A percentile compares a stretch with the other conserved stretches of the same genome.
Evolutionary conservation across 768 basidiomycete species (phyloP).

Genomic region (Lanmaoa rubissima): DNA sequence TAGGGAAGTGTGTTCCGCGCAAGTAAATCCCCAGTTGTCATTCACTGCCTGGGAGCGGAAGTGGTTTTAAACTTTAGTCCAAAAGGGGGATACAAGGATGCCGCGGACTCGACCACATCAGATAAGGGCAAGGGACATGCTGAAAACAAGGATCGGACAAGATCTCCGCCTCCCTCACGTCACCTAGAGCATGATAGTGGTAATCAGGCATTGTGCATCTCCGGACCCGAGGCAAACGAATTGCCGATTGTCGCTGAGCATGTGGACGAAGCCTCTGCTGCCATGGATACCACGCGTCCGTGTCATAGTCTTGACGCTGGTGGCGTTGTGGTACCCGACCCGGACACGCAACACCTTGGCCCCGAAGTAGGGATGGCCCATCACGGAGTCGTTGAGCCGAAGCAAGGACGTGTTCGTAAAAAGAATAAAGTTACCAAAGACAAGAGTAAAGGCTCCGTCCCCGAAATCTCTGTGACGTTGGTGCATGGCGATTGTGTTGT

Average conservation of each 20-base stretch:
- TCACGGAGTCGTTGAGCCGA: constrained; percentile 4
- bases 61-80: constrained; percentile 24
- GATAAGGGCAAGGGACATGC: constrained; percentile 17
- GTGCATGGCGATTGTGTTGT: constrained; percentile 41
- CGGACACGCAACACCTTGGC: background rate
- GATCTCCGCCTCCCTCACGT: constrained; percentile 1
- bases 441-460: constrained; percentile 16
- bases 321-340: background rate
- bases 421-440: constrained; percentile 20
- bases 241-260: constrained; percentile 1
- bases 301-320: background rate
- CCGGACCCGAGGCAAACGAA: background rate
- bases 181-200: background rate
- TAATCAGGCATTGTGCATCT: background rate
- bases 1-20: constrained; percentile 29
- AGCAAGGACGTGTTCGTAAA: constrained; percentile 3
- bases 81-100: constrained; percentile 23
- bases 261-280: background rate
- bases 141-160: constrained; percentile 4
- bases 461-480: constrained; percentile 32
- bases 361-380: background rate
- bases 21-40: constrained; percentile 15
- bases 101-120: background rate
- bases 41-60: constrained; percentile 29
- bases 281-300: constrained; percentile 10